Conservation (phyloP, 352 stramenopile species). For the Globisporangium cederbergense region DNA sequence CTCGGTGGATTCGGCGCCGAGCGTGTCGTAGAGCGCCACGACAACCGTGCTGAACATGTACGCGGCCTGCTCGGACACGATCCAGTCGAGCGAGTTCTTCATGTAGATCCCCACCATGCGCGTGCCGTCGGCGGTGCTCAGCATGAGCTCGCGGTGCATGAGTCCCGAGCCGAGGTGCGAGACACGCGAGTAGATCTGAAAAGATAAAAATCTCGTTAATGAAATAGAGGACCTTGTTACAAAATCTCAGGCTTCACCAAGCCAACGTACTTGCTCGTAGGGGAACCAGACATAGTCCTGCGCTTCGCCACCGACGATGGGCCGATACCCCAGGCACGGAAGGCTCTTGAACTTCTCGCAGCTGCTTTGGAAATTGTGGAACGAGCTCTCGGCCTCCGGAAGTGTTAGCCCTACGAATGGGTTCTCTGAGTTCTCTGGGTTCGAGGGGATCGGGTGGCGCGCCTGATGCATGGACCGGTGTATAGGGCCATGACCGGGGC, state of each 20-base stretch:
- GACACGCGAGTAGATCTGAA: constrained; percentile 28
- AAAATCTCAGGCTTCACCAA: neutral
- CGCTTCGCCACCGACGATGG: constrained; percentile 27
- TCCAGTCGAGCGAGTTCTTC: constrained; percentile 96
- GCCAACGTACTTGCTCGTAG: constrained; percentile 34
- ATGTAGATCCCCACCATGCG: constrained; percentile 93
- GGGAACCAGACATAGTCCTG: constrained; percentile 50
- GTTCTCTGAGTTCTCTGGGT: constrained; percentile 29
- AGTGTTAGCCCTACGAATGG: constrained; percentile 39
- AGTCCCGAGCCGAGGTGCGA: constrained; percentile 38
- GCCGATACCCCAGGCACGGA: constrained; percentile 41
- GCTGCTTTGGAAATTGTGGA: constrained; percentile 44
- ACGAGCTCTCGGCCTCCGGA: constrained; percentile 35
- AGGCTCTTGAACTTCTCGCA: constrained; percentile 22
- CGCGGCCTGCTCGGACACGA: constrained; percentile 88
- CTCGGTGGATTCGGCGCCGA: constrained; percentile 63
- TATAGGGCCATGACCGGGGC: constrained; percentile 34
- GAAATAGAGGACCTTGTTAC: neutral
- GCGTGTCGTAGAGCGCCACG: constrained; percentile 79
- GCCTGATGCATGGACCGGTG: constrained; percentile 35
- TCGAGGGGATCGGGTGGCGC: constrained; percentile 26
- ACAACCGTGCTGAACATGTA: constrained; percentile 40
- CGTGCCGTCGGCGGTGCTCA: constrained; percentile 8
- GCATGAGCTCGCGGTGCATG: constrained; percentile 42
- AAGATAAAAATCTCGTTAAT: neutral